phyloP scores from a whole-genome alignment of 2,329 filamentous ascomycete genomes.

The Emydomyces testavorans region DNA sequence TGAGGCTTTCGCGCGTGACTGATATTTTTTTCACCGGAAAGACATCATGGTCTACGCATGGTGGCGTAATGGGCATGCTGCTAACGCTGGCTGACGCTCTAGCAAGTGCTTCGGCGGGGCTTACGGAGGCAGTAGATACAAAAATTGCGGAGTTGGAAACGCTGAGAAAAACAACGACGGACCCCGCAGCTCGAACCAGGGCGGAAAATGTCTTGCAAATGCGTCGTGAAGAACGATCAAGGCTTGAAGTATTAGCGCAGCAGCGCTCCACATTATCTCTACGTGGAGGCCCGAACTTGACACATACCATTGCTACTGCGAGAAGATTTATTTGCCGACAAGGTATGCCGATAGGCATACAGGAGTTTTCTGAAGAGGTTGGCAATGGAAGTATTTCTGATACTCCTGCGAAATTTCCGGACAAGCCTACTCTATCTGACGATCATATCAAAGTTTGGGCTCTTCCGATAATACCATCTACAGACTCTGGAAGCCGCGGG shows the following conservation, averaged over 20 bases:
- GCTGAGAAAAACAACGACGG: constrained; percentile 15
- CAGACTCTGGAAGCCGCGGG: constrained; percentile 20
- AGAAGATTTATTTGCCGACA: constrained; percentile 78
- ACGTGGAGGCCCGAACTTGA: constrained; percentile 67
- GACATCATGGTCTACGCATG: constrained; percentile 62
- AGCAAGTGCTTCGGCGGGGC: constrained; percentile 31
- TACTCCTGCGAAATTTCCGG: constrained; percentile 19
- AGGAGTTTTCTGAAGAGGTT: constrained; percentile 49
- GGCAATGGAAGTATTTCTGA: constrained; percentile 18
- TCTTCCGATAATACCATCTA: constrained; percentile 45
- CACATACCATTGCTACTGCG: constrained; percentile 55
- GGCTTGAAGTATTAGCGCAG: constrained; percentile 5
- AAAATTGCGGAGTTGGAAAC: constrained; percentile 9
- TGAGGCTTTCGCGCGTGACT: constrained; percentile 53
- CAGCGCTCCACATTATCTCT: constrained; percentile 45
- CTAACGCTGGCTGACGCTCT: constrained; percentile 66
- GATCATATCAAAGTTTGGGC: constrained; percentile 74
- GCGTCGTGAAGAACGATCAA: not conserved
- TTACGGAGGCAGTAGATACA: constrained; percentile 28
- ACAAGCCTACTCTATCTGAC: constrained; percentile 61
- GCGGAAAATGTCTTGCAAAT: not conserved
- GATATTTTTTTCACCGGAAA: constrained; percentile 75
- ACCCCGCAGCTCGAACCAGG: constrained; percentile 7
- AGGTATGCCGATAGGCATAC: constrained; percentile 58
- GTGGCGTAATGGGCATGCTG: constrained; percentile 74